phyloP scores from a whole-genome alignment of 371 early-diverging fungal species.

The Mucor lusitanicus region DNA sequence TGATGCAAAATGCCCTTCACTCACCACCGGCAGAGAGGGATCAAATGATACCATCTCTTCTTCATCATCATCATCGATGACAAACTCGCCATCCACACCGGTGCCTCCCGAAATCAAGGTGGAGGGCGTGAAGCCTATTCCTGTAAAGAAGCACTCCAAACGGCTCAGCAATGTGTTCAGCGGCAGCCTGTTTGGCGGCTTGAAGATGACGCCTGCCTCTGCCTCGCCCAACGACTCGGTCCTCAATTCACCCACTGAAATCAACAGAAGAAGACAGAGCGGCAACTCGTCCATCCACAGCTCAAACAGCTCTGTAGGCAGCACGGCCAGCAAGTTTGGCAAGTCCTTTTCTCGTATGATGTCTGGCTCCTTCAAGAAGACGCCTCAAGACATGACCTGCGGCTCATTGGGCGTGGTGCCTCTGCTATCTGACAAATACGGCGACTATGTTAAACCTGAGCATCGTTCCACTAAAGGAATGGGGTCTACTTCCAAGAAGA shows the following conservation, averaged over 20 bases:
- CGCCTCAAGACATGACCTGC: slow-evolving; percentile 18
- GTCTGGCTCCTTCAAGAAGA: slow-evolving; percentile 12
- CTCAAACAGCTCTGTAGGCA: slow-evolving; percentile 22
- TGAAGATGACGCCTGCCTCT: slow-evolving; percentile 20
- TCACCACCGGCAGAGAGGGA: slow-evolving; percentile 16
- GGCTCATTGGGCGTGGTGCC: slow-evolving; percentile 26
- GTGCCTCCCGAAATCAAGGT: slow-evolving; percentile 12
- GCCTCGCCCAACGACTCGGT: slow-evolving; percentile 5
- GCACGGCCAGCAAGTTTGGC: slow-evolving; percentile 22
- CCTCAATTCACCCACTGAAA: neutral
- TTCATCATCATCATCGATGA: slow-evolving; percentile 17
- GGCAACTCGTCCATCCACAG: slow-evolving; percentile 14
- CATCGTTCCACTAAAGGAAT: slow-evolving; percentile 25
- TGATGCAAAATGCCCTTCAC: slow-evolving; percentile 2
- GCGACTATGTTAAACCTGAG: slow-evolving; percentile 39
- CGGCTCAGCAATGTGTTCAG: slow-evolving; percentile 20
- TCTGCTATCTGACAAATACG: slow-evolving; percentile 35
- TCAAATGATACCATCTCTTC: slow-evolving; percentile 24
- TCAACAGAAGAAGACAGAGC: slow-evolving; percentile 9
- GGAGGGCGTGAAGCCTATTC: slow-evolving; percentile 8
- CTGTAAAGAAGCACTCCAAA: slow-evolving; percentile 17
- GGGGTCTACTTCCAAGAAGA: slow-evolving; percentile 37
- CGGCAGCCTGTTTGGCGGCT: slow-evolving; percentile 16
- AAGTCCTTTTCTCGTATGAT: slow-evolving; percentile 23
- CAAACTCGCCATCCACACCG: slow-evolving; percentile 7